These are phyloP conservation scores for Pleurotus tuber-regium DNA, from an alignment of 768 basidiomycete genomes.

Conservation along the genomic window DNA sequence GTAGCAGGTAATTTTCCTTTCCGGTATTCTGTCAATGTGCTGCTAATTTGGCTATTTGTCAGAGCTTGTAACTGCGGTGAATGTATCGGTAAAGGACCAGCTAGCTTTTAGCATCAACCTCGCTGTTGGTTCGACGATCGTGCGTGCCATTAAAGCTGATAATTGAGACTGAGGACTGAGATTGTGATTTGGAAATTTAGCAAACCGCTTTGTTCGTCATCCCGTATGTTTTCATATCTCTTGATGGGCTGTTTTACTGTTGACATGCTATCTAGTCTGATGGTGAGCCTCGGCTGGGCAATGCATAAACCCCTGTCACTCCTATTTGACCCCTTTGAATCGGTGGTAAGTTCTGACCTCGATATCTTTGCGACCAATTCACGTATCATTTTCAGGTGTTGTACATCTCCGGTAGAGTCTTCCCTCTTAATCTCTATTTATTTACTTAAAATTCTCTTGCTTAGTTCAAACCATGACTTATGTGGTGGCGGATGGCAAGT, in stretches of 20 bases:
- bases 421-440: not conserved
- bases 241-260: not conserved
- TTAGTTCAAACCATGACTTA: slow-evolving; percentile 85
- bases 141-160: slow-evolving; percentile 39
- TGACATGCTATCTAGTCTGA: slow-evolving; percentile 44
- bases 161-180: too few species aligned
- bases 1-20: slow-evolving; percentile 54
- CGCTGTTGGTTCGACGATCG: slow-evolving; percentile 76
- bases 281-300: slow-evolving; percentile 76
- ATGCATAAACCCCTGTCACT: slow-evolving; percentile 77
- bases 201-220: slow-evolving; percentile 75
- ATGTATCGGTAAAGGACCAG: slow-evolving; percentile 84
- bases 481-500: slow-evolving; percentile 77
- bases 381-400: slow-evolving; percentile 23
- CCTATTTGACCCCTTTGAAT: slow-evolving; percentile 89
- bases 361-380: not conserved
- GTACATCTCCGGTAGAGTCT: slow-evolving; percentile 30
- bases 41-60: slow-evolving; percentile 15
- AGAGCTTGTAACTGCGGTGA: slow-evolving; percentile 90
- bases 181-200: too few species aligned
- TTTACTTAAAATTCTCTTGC: not conserved
- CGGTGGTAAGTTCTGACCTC: slow-evolving; percentile 34
- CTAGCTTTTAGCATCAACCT: slow-evolving; percentile 76
- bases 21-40: not conserved
- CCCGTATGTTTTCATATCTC: slow-evolving; percentile 36